A percentile compares a stretch with the other conserved stretches of the same genome.
Conservation (phyloP, 345 rosid species). For the Populus pruinosa region DNA sequence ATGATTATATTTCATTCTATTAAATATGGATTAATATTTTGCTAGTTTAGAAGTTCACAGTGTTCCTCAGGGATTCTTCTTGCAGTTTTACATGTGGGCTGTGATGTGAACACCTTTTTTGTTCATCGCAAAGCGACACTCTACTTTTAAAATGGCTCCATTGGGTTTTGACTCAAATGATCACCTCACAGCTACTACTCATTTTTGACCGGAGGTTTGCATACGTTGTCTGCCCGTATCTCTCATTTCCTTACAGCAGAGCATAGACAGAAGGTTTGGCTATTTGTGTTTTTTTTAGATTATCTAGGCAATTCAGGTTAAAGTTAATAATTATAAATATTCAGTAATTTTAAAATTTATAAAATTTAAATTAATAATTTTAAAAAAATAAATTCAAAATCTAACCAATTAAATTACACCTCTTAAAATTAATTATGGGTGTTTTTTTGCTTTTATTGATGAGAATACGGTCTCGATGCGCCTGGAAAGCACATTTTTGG, state of each 20-base stretch:
- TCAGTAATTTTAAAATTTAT: too few relatives aligned
- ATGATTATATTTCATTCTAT: neutral
- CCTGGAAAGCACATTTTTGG: slow-evolving; percentile 20
- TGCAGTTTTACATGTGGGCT: slow-evolving; percentile 9
- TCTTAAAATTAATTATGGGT: too few relatives aligned
- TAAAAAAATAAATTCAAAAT: too few relatives aligned
- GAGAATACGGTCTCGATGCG: slow-evolving; percentile 23
- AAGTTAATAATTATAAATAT: too few relatives aligned
- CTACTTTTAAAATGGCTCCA: slow-evolving; percentile 2
- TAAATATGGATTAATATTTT: neutral
- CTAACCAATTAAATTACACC: too few relatives aligned
- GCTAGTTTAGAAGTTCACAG: slow-evolving; percentile 10
- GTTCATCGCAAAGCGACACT: slow-evolving; percentile 10
- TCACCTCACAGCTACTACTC: neutral
- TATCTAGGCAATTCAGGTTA: too few relatives aligned
- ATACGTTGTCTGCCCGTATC: neutral
- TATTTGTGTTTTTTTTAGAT: too few relatives aligned
- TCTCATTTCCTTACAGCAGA: neutral
- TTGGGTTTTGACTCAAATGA: slow-evolving; percentile 9
- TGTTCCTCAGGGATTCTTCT: slow-evolving; percentile 4
- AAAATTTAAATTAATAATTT: too few relatives aligned
- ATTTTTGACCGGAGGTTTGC: slow-evolving; percentile 16
- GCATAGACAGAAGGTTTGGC: slow-evolving; percentile 2
- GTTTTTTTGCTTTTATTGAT: slow-evolving; percentile 17
- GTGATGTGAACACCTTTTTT: slow-evolving; percentile 14